A percentile compares a stretch with the other conserved stretches of the same genome.
phyloP scores from a whole-genome alignment of 2,329 filamentous ascomycete genomes.

The Pseudodiploospora longispora region DNA sequence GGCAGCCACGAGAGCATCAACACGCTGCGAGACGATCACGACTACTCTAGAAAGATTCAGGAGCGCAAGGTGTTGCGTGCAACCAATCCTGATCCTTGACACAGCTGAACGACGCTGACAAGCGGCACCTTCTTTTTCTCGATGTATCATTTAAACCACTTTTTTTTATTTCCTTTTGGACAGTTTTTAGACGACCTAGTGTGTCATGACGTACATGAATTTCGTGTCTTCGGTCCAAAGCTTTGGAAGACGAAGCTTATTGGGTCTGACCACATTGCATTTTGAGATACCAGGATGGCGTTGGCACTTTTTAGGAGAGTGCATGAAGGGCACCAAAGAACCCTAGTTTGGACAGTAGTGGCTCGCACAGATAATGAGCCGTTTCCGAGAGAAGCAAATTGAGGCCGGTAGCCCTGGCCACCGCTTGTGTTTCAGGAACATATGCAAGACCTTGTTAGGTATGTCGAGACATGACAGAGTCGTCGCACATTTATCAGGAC shows the following conservation, averaged over 20 bases:
- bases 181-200: constrained; percentile 13
- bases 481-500: no score
- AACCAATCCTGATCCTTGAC: constrained; percentile 50
- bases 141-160: neutral
- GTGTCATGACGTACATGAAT: constrained; percentile 25
- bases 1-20: constrained; percentile 56
- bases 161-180: neutral
- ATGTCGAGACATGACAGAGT: neutral
- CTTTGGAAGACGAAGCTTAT: constrained; percentile 6
- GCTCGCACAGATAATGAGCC: no score
- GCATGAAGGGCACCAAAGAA: constrained; percentile 8
- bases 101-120: neutral
- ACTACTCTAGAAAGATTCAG: constrained; percentile 55
- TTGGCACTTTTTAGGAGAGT: constrained; percentile 20
- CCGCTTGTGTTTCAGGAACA: neutral
- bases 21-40: constrained; percentile 56
- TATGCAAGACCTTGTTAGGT: constrained; percentile 7
- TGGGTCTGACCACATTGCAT: constrained; percentile 19
- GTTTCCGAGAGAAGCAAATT: constrained; percentile 9
- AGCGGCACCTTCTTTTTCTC: neutral
- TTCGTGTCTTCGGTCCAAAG: constrained; percentile 15
- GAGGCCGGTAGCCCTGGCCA: constrained; percentile 12
- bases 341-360: no score
- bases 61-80: constrained; percentile 51
- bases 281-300: constrained; percentile 33